Percentiles rank a stretch among this genome's conserved stretches.
phyloP scores from a whole-genome alignment of 2,329 filamentous ascomycete species.

The Diaporthe batatas region DNA sequence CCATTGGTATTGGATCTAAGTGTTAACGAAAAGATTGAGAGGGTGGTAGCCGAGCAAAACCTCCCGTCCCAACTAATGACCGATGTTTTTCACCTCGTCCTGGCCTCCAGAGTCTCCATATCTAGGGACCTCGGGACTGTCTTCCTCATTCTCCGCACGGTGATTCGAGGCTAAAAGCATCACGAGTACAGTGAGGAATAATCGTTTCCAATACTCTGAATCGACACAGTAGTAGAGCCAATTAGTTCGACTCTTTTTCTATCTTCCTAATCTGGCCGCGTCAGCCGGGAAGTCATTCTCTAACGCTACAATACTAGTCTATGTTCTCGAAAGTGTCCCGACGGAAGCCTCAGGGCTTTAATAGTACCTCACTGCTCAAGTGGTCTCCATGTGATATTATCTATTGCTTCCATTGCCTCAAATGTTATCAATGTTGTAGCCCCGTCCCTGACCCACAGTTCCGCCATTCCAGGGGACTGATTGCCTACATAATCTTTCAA shows the following conservation, averaged over 20 bases:
- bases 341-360: not conserved
- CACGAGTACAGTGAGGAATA: not conserved
- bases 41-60: not conserved
- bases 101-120: not conserved
- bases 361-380: not conserved
- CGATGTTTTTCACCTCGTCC: not conserved
- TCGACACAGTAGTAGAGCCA: constrained; percentile 15
- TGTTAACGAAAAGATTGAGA: not conserved
- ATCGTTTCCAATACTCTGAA: not conserved
- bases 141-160: not conserved
- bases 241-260: not conserved
- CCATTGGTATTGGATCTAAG: not conserved
- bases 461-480: not conserved
- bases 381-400: constrained; percentile 9
- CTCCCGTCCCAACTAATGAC: not conserved
- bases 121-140: not conserved
- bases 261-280: constrained; percentile 2
- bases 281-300: constrained; percentile 7
- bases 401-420: too few species aligned
- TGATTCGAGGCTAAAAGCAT: not conserved
- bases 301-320: not conserved
- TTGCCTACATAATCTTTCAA: not conserved
- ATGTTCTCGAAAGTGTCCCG: not conserved
- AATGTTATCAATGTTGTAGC: not conserved
- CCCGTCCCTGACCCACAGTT: too few species aligned